Conservation (phyloP, 2,329 filamentous ascomycete species). For the Aspergillus glaucus region DNA sequence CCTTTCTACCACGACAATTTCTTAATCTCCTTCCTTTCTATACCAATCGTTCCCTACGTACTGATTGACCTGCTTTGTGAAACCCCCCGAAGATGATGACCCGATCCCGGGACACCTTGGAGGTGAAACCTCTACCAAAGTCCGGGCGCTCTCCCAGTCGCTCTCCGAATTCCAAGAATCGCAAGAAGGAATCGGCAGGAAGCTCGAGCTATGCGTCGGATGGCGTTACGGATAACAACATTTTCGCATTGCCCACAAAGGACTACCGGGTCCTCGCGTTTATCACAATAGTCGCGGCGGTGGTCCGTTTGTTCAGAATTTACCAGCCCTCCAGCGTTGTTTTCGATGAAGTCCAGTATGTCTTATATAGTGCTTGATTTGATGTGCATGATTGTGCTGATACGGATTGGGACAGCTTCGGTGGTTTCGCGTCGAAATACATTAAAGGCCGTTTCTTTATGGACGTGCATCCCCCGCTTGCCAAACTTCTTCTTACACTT, state of each 20-base stretch:
- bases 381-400: slow-evolving; percentile 1
- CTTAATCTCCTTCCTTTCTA: slow-evolving; percentile 8
- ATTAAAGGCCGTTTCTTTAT: slow-evolving; percentile 99
- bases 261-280: slow-evolving; percentile 74
- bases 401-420: slow-evolving; percentile 59
- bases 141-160: slow-evolving; percentile 33
- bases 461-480: slow-evolving; percentile 97
- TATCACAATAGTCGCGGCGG: slow-evolving; percentile 67
- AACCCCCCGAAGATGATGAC: slow-evolving; percentile 19
- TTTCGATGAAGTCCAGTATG: slow-evolving; percentile 98
- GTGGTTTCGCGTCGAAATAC: slow-evolving; percentile 96
- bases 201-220: slow-evolving; percentile 41
- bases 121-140: slow-evolving; percentile 29
- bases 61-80: slow-evolving; percentile 4
- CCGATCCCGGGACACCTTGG: slow-evolving; percentile 29
- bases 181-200: slow-evolving; percentile 25
- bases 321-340: slow-evolving; percentile 95
- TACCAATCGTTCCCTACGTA: slow-evolving; percentile 3
- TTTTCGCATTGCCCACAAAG: slow-evolving; percentile 74
- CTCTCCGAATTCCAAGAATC: slow-evolving; percentile 34
- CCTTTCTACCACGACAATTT: slow-evolving; percentile 5
- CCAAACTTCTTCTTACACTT: slow-evolving; percentile 92
- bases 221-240: slow-evolving; percentile 74
- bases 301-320: slow-evolving; percentile 88
- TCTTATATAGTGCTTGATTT: slow-evolving; percentile 19